Conservation (phyloP, 371 early-diverging fungal species). For the Mucor sp. region DNA sequence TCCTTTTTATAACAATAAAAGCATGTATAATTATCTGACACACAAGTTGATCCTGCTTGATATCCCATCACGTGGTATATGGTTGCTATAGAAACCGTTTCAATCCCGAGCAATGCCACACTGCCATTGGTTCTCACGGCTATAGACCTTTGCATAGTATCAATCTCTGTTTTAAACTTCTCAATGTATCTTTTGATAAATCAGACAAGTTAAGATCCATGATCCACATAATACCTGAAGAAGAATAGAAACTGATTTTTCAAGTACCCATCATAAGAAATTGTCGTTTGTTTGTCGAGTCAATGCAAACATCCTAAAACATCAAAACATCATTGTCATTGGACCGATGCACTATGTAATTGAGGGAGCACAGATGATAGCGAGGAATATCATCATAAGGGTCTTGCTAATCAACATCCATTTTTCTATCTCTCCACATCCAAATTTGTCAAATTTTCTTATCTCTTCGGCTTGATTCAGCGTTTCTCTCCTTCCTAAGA, state of each 20-base stretch:
- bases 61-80: too few species aligned
- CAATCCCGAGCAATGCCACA: too few species aligned
- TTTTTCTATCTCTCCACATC: background rate
- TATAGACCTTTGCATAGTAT: too few species aligned
- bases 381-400: background rate
- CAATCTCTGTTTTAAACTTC: too few species aligned
- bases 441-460: background rate
- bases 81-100: too few species aligned
- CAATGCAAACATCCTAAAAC: background rate
- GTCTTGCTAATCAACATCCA: background rate
- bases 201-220: too few species aligned
- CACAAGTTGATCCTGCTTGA: background rate
- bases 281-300: background rate
- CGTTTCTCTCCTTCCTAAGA: background rate
- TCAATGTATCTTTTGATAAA: too few species aligned
- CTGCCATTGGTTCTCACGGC: too few species aligned
- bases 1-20: background rate
- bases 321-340: background rate
- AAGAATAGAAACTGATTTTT: too few species aligned
- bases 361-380: background rate
- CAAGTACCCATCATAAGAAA: too few species aligned
- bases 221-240: too few species aligned
- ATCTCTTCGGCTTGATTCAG: background rate
- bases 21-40: background rate
- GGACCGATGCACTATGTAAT: background rate